These are phyloP conservation scores for Fermentozyma sake DNA, from an alignment of 1,139 yeast genomes.

Conservation along the genomic window DNA sequence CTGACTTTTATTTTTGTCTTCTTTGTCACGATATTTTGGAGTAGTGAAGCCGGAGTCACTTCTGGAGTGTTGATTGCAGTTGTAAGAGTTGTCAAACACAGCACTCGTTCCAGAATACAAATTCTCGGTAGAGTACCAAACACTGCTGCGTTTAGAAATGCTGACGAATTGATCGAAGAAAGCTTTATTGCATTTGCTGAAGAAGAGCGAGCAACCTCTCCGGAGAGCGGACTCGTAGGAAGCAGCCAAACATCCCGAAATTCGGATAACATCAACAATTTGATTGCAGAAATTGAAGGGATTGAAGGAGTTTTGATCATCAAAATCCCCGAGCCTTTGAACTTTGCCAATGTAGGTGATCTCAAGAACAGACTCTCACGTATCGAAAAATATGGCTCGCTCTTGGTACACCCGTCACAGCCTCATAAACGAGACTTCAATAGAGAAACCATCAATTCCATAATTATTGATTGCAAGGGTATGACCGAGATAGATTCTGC, in stretches of 20 bases:
- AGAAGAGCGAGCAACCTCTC: constrained; percentile 1
- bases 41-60: constrained; percentile 30
- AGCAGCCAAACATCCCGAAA: constrained; percentile 4
- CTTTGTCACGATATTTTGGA: constrained; percentile 25
- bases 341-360: constrained; percentile 27
- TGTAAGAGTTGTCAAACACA: constrained; percentile 23
- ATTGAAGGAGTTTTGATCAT: constrained; percentile 30
- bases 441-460: constrained; percentile 17
- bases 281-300: constrained; percentile 26
- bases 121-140: constrained; percentile 31
- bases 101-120: constrained; percentile 29
- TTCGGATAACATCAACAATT: constrained; percentile 12
- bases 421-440: constrained; percentile 22
- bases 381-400: constrained; percentile 25
- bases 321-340: constrained; percentile 27
- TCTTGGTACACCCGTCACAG: constrained; percentile 29
- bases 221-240: constrained; percentile 6
- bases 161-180: constrained; percentile 33
- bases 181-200: constrained; percentile 16
- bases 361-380: constrained; percentile 20
- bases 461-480: constrained; percentile 32
- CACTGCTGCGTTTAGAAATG: constrained; percentile 29
- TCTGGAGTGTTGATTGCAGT: constrained; percentile 27
- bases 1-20: constrained; percentile 20
- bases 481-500: constrained; percentile 29